Evolutionary conservation across 2,329 filamentous ascomycete species (phyloP), one percentile per base, ranked within the genome.

Genomic region (Colletotrichum filicis): DNA sequence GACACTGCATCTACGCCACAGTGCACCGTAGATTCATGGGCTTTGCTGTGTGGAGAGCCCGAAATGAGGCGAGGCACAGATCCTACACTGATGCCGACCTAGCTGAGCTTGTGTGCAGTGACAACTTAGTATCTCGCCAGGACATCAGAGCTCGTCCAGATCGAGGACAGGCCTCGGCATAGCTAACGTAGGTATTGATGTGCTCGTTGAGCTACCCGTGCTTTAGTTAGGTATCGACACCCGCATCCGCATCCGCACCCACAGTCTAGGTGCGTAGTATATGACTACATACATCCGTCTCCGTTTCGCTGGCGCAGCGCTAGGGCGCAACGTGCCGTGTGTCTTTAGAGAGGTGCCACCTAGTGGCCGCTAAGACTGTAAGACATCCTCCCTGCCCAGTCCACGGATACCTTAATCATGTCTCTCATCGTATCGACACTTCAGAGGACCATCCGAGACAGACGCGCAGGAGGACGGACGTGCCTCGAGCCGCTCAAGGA

Each of bases 281-380:
- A 35, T 35, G 30, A 35, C 9, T 35, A 35, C 32, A 35, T 35
- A 37, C n/a, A 59, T 52, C 35, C 59, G 59, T 59, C 52, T 56
- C 68, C 68, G 53, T 63, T 73, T 42, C 60, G 42, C 60, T 66
- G 46, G 66, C 42, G 11, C 58, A 35, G 66, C 66, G 70, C 70
- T 56, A 73, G 66, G 59, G 70, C 66, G 66, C 66, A 65, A 73
- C 59, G 70, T 73, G 70, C 66, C 70, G 60, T 32, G 35, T 64
- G 59, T 49, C 64, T 71, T n/a, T 71, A 22, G 32, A 37, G 35
- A 62, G 64, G 64, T 62, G 30, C 49, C 57, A 68, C 64, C 57
- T 49, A 57, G 42, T 32, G 37, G 30, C 62, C 42, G 32, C 57
- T 62, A 57, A 67, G 68, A 71, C 64, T 62, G 24, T 55, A 55